Conservation (phyloP, 306 rosid genomes). For the Vachellia collinsii region DNA sequence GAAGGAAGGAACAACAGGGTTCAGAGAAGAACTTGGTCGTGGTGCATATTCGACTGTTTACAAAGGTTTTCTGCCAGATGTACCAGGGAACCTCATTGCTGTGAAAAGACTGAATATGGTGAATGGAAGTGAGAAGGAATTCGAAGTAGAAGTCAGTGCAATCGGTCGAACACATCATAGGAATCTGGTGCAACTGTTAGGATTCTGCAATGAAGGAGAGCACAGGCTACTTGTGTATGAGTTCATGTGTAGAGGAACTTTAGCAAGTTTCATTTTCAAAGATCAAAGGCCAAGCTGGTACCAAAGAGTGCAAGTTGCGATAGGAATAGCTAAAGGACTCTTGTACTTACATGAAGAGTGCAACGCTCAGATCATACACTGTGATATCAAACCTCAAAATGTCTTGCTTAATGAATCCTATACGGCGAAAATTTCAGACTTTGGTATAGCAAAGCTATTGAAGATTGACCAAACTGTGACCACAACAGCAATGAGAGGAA, state of each 20-base stretch:
- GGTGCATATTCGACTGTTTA: constrained; percentile 35
- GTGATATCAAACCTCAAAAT: constrained; percentile 29
- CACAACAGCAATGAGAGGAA: constrained; percentile 22
- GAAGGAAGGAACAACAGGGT: constrained; percentile 26
- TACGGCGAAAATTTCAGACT: constrained; percentile 16
- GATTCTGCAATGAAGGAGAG: constrained; percentile 28
- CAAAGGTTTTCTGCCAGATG: background rate
- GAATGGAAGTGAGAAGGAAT: background rate
- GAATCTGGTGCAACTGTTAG: background rate
- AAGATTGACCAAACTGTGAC: constrained; percentile 5
- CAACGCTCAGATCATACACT: constrained; percentile 21
- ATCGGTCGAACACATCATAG: background rate
- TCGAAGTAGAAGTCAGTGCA: background rate
- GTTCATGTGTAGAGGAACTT: constrained; percentile 28
- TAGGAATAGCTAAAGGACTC: constrained; percentile 22
- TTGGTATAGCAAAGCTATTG: constrained; percentile 32
- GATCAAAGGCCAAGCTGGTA: constrained; percentile 22
- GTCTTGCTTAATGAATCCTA: background rate
- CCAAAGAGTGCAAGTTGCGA: constrained; percentile 25
- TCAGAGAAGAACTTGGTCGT: constrained; percentile 29
- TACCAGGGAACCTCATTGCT: background rate
- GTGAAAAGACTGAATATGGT: background rate
- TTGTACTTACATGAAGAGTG: constrained; percentile 34
- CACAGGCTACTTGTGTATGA: constrained; percentile 27
- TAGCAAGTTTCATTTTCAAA: constrained; percentile 23